Percentiles rank a stretch among this genome's conserved stretches.
These are phyloP conservation scores for Amanita inopinata DNA, from an alignment of 768 basidiomycete genomes.

Conservation along the genomic window DNA sequence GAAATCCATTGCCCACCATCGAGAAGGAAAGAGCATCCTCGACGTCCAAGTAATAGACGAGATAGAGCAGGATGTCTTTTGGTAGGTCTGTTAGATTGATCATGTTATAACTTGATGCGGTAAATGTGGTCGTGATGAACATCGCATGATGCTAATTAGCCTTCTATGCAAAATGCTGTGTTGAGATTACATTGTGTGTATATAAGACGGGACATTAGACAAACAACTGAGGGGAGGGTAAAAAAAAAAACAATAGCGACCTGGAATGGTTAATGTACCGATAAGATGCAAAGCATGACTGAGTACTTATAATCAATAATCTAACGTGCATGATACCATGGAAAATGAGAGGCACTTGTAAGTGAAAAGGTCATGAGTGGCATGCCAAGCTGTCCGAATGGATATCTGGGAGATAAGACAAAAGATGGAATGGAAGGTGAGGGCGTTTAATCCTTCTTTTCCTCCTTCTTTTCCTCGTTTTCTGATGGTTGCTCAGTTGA, in stretches of 20 bases:
- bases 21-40: constrained; percentile 17
- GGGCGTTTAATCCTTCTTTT: constrained; percentile 20
- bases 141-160: not conserved
- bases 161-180: too few species aligned
- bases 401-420: constrained; percentile 1
- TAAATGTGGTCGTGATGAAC: too few species aligned
- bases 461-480: constrained; percentile 77
- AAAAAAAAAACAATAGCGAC: constrained; percentile 1
- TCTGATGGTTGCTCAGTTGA: constrained; percentile 35
- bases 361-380: constrained; percentile 4
- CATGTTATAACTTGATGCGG: not conserved
- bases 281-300: constrained; percentile 1
- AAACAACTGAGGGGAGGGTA: constrained; percentile 5
- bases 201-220: not conserved
- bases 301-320: constrained; percentile 2
- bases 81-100: constrained; percentile 12
- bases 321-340: not conserved
- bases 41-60: constrained; percentile 15
- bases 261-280: constrained; percentile 5
- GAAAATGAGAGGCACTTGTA: not conserved
- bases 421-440: not conserved
- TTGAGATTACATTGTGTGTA: constrained; percentile 5
- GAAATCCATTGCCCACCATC: constrained; percentile 10
- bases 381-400: not conserved
- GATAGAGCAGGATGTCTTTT: constrained; percentile 17